A percentile compares a stretch with the other conserved stretches of the same genome.
Conservation (phyloP, 192 early-diverging fungal genomes). For the Backusella circina region DNA sequence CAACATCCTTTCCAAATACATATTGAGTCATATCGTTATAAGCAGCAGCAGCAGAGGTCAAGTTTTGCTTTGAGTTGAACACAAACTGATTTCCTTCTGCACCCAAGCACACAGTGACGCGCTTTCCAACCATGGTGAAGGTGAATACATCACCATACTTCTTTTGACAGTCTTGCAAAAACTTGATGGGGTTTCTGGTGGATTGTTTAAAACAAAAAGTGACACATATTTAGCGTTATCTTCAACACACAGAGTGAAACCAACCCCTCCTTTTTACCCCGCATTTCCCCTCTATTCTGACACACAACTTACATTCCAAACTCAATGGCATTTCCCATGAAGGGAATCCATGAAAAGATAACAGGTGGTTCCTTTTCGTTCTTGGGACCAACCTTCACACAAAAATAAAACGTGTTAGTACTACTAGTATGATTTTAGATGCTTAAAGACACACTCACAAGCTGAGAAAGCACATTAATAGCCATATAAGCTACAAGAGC, state of each 20-base stretch:
- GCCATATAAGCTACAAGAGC: not conserved
- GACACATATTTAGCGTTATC: not conserved
- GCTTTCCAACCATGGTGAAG: conserved; percentile 88
- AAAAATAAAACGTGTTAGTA: not conserved
- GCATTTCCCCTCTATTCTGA: not conserved
- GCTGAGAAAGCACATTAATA: conserved; percentile 29
- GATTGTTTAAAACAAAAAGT: not conserved
- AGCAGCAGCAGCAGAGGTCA: conserved; percentile 88
- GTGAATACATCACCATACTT: conserved; percentile 90
- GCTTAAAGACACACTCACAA: conserved; percentile 9
- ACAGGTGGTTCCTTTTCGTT: conserved; percentile 62
- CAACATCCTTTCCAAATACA: conserved; percentile 93
- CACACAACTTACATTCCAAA: conserved; percentile 69
- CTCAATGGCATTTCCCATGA: conserved; percentile 81
- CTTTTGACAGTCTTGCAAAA: conserved; percentile 78
- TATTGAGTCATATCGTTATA: conserved; percentile 91
- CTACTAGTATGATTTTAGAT: not conserved
- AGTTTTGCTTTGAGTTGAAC: conserved; percentile 86
- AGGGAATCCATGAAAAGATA: conserved; percentile 78
- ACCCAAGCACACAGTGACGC: conserved; percentile 85
- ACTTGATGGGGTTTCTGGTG: conserved; percentile 74
- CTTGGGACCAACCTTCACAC: conserved; percentile 12
- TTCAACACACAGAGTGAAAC: not conserved
- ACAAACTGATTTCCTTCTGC: conserved; percentile 95
- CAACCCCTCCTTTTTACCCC: not conserved